Base-by-base conservation (phyloP, 1,284 basidiomycete species). In the Ceratobasidium sp. region DNA sequence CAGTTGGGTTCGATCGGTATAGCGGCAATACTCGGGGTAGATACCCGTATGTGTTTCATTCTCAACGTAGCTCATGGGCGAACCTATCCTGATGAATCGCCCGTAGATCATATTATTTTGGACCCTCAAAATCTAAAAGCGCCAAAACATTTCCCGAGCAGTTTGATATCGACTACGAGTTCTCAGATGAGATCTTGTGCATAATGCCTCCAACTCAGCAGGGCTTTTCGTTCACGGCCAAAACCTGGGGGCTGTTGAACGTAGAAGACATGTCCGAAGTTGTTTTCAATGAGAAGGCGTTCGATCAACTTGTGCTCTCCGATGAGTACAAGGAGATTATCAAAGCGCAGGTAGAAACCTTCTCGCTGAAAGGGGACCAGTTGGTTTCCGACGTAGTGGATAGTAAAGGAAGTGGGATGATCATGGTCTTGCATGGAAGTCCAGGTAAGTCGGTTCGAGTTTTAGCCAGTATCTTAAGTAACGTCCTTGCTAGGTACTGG, bases 291-390 rank as follows among this genome's bases (percentile, higher is more conserved):
- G 48, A 51, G 31, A 41, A 66, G 15, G 64, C 51, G 29, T 66
- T 66, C 41, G 64, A 66, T 29, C 64, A 48, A 19, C 64, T 66
- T 8, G 64, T 66, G 0, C 45, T 66, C 7, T 54, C 64, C 14
- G 64, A 66, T 36, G 64, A 66, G 15, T 51, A 66, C n/a, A 66
- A 66, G 29, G 51, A 66, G 8, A 51, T 66, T 17, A 66, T 66
- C 50, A 51, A 66, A 41, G 48, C 64, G 33, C 64, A 53, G 64
- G 64, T 66, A 24, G 48, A 66, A 29, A 44, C 48, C 2, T 54
- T 53, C 6, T 33, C 64, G 14, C 36, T 24, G 11, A 33, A 53
- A n/a, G 19, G 48, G 22, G 62, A 50, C 19, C 24, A 64, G 24
- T 47, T 64, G 1, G 62, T 64, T 3, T 64, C 62, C 17, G 62